Conservation (phyloP, 2,329 filamentous ascomycete species). For the Fusarium keratoplasticum region DNA sequence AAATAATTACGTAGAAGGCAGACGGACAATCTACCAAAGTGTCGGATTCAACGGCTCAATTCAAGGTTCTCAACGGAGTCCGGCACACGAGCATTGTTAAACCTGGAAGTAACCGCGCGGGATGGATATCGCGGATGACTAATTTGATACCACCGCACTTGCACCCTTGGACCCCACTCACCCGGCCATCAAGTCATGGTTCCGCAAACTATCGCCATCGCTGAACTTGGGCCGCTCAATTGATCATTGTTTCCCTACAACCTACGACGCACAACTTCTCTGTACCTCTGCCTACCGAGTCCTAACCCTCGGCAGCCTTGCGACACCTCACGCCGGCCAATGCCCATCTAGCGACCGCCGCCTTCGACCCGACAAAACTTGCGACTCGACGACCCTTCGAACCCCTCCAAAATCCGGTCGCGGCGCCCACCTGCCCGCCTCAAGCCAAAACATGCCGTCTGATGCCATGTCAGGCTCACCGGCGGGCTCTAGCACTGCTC, state of each 20-base stretch:
- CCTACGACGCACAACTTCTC: constrained; percentile 9
- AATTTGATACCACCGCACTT: constrained; percentile 29
- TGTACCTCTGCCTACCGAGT: not conserved
- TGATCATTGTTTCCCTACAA: constrained; percentile 16
- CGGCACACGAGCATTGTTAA: not conserved
- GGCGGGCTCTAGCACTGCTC: constrained; percentile 50
- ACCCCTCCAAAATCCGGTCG: constrained; percentile 37
- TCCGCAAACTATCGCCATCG: constrained; percentile 43
- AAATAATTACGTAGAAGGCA: constrained; percentile 10
- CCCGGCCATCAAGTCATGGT: constrained; percentile 37
- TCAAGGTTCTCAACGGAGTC: constrained; percentile 5
- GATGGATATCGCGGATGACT: constrained; percentile 36
- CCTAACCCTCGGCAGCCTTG: not conserved
- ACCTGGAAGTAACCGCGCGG: constrained; percentile 31
- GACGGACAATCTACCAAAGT: not conserved
- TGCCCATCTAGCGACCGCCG: constrained; percentile 27
- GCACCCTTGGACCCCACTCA: constrained; percentile 39
- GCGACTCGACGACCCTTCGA: constrained; percentile 27
- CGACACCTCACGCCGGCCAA: constrained; percentile 10
- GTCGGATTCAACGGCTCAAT: constrained; percentile 6
- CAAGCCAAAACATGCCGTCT: constrained; percentile 44
- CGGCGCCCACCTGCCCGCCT: constrained; percentile 37
- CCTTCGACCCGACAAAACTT: constrained; percentile 4
- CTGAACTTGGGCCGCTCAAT: constrained; percentile 26
- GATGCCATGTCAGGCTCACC: constrained; percentile 44